Percentiles rank a stretch among this genome's conserved stretches.
These are phyloP conservation scores for Thelonectria blattea DNA, from an alignment of 2,329 filamentous ascomycete genomes.

Conservation along the genomic window DNA sequence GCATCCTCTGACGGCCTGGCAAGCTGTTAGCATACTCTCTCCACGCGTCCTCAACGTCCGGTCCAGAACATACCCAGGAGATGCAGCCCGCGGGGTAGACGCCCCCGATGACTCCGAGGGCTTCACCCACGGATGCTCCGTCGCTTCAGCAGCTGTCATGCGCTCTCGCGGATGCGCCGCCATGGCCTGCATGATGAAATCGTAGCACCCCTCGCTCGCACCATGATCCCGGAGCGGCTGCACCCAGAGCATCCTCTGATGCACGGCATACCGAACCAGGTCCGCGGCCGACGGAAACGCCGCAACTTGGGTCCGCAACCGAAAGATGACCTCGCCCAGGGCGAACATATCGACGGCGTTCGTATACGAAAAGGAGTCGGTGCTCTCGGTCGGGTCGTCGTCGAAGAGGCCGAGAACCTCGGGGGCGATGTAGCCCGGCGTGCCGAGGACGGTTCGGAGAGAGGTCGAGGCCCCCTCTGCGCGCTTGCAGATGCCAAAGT, in stretches of 20 bases:
- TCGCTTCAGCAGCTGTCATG: not conserved
- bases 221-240: not conserved
- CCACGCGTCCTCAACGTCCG: not conserved
- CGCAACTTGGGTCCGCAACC: not conserved
- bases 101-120: not conserved
- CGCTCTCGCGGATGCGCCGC: not conserved
- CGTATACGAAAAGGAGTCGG: not conserved
- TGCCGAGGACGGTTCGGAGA: not conserved
- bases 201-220: not conserved
- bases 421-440: conserved; percentile 1
- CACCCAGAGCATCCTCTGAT: not conserved
- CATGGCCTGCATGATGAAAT: not conserved
- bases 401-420: not conserved
- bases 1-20: not conserved
- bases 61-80: not conserved
- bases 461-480: not conserved
- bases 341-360: conserved; percentile 2
- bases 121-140: not conserved
- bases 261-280: not conserved
- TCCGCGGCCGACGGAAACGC: not conserved
- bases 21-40: not conserved
- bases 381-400: not conserved
- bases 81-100: not conserved
- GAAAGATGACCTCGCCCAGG: not conserved
- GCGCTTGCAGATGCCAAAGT: conserved; percentile 14